Evolutionary conservation across 2,329 filamentous ascomycete genomes (phyloP).

Genomic region (Curvularia sp.): DNA sequence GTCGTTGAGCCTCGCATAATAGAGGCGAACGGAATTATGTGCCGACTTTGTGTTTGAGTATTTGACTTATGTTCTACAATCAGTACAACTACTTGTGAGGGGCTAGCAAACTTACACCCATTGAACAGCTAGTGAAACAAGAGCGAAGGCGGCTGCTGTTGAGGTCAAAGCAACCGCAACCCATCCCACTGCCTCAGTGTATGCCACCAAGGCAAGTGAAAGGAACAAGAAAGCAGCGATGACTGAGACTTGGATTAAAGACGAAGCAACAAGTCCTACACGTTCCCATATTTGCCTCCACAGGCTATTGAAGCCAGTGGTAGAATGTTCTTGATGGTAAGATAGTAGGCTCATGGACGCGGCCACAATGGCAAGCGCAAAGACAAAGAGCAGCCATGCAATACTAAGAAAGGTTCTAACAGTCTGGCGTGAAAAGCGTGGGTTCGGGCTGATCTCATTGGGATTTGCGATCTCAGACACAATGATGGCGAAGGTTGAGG

Average conservation of each 20-base stretch:
- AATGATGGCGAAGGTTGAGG: neutral
- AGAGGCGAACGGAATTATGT: neutral
- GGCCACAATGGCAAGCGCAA: neutral
- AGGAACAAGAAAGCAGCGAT: neutral
- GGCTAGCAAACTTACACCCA: neutral
- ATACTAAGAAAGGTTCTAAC: neutral
- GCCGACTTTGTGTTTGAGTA: neutral
- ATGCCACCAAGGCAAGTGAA: neutral
- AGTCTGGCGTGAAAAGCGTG: neutral
- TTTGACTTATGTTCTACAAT: neutral
- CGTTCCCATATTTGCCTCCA: neutral
- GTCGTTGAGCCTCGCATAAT: too few relatives aligned
- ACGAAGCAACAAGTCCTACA: neutral
- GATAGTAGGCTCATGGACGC: neutral
- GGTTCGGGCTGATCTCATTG: neutral
- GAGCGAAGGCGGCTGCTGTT: neutral
- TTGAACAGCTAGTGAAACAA: neutral
- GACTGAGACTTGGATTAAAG: neutral
- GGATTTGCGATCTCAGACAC: conserved; percentile 1
- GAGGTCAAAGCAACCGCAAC: neutral
- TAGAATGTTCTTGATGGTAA: neutral
- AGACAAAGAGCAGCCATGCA: neutral
- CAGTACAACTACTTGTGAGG: neutral
- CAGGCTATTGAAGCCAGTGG: neutral
- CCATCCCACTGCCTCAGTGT: neutral